Percentiles rank a stretch among this genome's conserved stretches.
phyloP scores from a whole-genome alignment of 108 stramenopile genomes.

The Nitzschia putrida region DNA sequence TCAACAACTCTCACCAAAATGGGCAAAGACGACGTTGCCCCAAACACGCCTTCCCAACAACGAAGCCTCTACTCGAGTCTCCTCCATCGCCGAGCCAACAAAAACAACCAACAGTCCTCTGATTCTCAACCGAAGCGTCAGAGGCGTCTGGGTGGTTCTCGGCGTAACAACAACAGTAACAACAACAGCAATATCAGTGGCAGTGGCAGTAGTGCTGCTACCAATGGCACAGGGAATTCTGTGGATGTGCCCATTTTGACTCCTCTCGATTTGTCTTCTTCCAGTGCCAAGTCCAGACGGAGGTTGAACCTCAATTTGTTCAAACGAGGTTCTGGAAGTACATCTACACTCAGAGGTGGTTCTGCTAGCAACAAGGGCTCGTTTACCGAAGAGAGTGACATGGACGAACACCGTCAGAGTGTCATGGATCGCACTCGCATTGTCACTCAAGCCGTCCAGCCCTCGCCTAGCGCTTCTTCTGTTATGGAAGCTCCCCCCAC shows the following conservation, averaged over 20 bases:
- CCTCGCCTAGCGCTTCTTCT: not conserved
- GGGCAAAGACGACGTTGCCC: too few species aligned
- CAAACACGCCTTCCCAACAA: too few species aligned
- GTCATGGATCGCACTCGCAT: slow-evolving; percentile 9
- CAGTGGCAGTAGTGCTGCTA: not conserved
- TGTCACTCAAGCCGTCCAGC: not conserved
- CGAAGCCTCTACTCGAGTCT: too few species aligned
- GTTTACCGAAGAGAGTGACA: slow-evolving; percentile 1
- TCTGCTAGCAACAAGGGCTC: not conserved
- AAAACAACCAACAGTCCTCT: not conserved
- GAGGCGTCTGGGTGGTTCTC: too few species aligned
- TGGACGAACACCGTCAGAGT: not conserved
- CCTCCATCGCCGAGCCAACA: not conserved
- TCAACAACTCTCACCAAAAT: too few species aligned
- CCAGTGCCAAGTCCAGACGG: not conserved
- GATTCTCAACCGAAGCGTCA: not conserved
- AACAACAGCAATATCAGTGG: not conserved
- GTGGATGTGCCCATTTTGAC: not conserved
- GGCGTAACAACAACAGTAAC: too few species aligned
- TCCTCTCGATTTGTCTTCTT: not conserved
- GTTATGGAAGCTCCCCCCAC: not conserved
- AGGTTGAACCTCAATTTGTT: not conserved
- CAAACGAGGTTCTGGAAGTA: not conserved
- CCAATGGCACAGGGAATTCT: not conserved
- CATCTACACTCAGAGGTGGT: not conserved